Percentiles rank a stretch among this genome's conserved stretches.
These are phyloP conservation scores for Metschnikowia lunata DNA, from an alignment of 805 yeast genomes.

Conservation along the genomic window DNA sequence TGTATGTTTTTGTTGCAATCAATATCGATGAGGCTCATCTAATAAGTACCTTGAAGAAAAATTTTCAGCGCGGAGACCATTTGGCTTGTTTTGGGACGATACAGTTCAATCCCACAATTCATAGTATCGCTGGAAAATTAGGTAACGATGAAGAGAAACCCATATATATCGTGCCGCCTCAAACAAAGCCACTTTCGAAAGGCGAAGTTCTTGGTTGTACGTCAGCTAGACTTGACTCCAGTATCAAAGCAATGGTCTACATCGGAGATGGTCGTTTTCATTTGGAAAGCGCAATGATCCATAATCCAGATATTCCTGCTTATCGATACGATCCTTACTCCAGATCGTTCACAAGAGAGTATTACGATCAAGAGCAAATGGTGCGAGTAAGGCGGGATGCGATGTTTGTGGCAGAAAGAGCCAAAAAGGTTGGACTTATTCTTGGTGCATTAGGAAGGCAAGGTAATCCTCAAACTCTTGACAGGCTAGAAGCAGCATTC, in stretches of 20 bases:
- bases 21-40: constrained; percentile 81
- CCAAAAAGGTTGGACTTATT: constrained; percentile 74
- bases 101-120: constrained; percentile 93
- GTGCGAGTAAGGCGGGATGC: constrained; percentile 71
- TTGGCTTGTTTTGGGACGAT: constrained; percentile 92
- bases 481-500: constrained; percentile 56
- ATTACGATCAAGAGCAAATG: constrained; percentile 83
- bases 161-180: constrained; percentile 76
- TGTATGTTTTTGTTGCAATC: constrained; percentile 94
- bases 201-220: constrained; percentile 98
- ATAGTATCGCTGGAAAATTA: constrained; percentile 62
- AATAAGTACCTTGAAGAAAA: constrained; percentile 66
- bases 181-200: constrained; percentile 84
- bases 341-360: constrained; percentile 83
- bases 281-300: constrained; percentile 94
- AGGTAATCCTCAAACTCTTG: constrained; percentile 78
- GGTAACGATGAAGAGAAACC: constrained; percentile 46
- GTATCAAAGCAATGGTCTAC: constrained; percentile 76
- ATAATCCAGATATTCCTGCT: constrained; percentile 89
- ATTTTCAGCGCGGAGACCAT: constrained; percentile 59
- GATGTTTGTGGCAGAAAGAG: constrained; percentile 52
- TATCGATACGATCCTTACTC: constrained; percentile 94
- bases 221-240: constrained; percentile 68
- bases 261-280: constrained; percentile 97
- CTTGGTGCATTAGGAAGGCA: constrained; percentile 95